A percentile compares a stretch with the other conserved stretches of the same genome.
Evolutionary conservation across 116 monocot genomes (phyloP).

Genomic region (Phalaenopsis hybrid): DNA sequence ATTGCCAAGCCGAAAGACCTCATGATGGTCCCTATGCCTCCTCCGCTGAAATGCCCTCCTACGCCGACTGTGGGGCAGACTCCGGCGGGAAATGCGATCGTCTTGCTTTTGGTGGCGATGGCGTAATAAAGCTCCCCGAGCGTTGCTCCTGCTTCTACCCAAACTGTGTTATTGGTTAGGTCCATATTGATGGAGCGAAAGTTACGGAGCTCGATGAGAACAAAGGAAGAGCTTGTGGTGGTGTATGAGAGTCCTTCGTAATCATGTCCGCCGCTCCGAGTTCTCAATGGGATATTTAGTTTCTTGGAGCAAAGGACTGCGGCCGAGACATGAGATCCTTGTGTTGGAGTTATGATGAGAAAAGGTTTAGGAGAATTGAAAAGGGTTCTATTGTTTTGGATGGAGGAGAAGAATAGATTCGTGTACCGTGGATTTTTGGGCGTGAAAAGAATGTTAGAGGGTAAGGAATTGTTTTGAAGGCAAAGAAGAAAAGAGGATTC

Average conservation of each 20-base stretch:
- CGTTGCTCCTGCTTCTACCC: constrained; percentile 39
- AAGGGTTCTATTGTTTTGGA: constrained; percentile 24
- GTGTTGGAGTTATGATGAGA: constrained; percentile 20
- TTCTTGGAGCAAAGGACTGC: constrained; percentile 14
- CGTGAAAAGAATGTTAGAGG: neutral
- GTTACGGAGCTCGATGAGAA: constrained; percentile 35
- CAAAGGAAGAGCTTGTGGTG: constrained; percentile 16
- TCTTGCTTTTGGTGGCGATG: constrained; percentile 12
- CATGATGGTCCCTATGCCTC: constrained; percentile 37
- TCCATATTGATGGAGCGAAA: constrained; percentile 21
- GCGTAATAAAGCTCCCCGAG: constrained; percentile 46
- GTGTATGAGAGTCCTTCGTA: constrained; percentile 41
- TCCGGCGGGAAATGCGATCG: constrained; percentile 34
- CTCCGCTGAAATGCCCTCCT: constrained; percentile 45
- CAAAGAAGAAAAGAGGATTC: neutral
- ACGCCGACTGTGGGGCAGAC: constrained; percentile 38
- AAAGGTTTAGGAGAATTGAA: constrained; percentile 18
- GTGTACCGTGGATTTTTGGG: neutral
- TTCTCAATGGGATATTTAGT: constrained; percentile 6
- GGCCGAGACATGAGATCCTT: constrained; percentile 16
- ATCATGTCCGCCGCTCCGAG: constrained; percentile 48
- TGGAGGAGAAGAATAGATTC: constrained; percentile 13
- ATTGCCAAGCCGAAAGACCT: constrained; percentile 39
- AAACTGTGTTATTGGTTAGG: constrained; percentile 10
- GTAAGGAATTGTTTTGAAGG: neutral